Conservation (phyloP, 805 yeast genomes). For the Wickerhamiella spandovensis region DNA sequence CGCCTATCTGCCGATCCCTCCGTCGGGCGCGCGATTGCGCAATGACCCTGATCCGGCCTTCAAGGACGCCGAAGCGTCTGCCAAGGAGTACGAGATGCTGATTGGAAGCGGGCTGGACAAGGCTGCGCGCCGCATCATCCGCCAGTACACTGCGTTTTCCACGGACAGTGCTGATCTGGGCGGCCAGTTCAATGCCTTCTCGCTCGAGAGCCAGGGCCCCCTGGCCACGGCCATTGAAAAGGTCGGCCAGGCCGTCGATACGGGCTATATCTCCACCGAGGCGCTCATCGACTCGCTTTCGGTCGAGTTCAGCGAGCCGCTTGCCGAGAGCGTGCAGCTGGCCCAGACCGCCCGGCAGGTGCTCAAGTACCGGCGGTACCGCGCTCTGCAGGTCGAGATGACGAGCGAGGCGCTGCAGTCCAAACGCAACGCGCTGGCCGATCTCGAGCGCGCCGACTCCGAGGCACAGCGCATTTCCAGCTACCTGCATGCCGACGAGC, state of each 20-base stretch:
- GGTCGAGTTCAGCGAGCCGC: slow-evolving; percentile 50
- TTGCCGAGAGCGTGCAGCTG: slow-evolving; percentile 58
- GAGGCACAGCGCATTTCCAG: slow-evolving; percentile 33
- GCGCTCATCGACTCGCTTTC: slow-evolving; percentile 39
- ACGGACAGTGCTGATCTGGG: slow-evolving; percentile 67
- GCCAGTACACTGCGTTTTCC: slow-evolving; percentile 44
- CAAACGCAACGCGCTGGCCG: slow-evolving; percentile 25
- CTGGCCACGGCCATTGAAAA: slow-evolving; percentile 54
- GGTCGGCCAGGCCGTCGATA: slow-evolving; percentile 77
- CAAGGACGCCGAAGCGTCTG: slow-evolving; percentile 29
- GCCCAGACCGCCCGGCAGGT: slow-evolving; percentile 45
- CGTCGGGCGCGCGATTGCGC: slow-evolving; percentile 27
- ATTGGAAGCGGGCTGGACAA: slow-evolving; percentile 40
- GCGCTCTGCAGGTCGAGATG: slow-evolving; percentile 39
- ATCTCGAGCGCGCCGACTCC: slow-evolving; percentile 31
- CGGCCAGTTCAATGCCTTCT: slow-evolving; percentile 47
- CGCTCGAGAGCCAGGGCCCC: slow-evolving; percentile 33
- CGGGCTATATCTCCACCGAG: slow-evolving; percentile 37
- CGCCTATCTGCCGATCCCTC: slow-evolving; percentile 48
- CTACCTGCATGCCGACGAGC: slow-evolving; percentile 20
- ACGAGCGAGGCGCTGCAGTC: slow-evolving; percentile 28
- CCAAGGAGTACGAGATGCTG: slow-evolving; percentile 34
- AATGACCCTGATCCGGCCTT: slow-evolving; percentile 27
- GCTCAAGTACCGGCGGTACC: slow-evolving; percentile 44
- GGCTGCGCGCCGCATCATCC: slow-evolving; percentile 41